Base-by-base conservation (phyloP, 306 rosid genomes). In the Casuarina equisetifolia region DNA sequence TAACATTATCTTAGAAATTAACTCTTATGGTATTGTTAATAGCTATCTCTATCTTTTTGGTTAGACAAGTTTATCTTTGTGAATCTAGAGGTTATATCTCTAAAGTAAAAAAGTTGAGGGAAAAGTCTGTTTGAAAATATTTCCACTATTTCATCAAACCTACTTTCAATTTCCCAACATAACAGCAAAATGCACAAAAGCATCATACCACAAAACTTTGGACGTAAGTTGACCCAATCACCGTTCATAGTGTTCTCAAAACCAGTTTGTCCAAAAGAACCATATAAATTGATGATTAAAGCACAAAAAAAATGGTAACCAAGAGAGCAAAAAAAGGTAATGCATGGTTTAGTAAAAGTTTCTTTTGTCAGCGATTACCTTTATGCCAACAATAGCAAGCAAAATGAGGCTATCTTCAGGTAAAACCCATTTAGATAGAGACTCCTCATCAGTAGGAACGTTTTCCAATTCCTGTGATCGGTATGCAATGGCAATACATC, bases 401-500 rank as follows among this genome's bases (percentile, higher is more conserved):
- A 95, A 86, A 84, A 86, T 84, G 81, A 95, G 96, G 66, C 92
- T 88, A 45, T 91, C 77, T 67, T 93, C 96, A 25, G 98, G 97
- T 83, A 95, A 89, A 62, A 86, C 73, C 98, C 98, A 95, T 73
- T 89, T 86, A 76, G 74, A 78, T 76, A 92, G 83, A 43, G 83
- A 82, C 74, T 88, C 91, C 77, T 89, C 96, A 67, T 83, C 85
- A 20, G 87, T 64, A 53, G 98, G 97, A 88, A 95, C 84, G 74
- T 84, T 82, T 20, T 86, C 90, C 43, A 80, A 79, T 69, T 91
- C 96, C 79, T 83, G 89, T 52, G 88, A 72, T 86, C 96, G 88
- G 82, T 89, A 95, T 69, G 97, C 98, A 85, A 95, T 87, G 81
- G 97, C 97, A 57, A 95, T 92, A 70, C 98, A 95, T 48, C 98